These are phyloP conservation scores for Clonostachys chloroleuca DNA, from an alignment of 2,329 filamentous ascomycete species.

Conservation along the genomic window DNA sequence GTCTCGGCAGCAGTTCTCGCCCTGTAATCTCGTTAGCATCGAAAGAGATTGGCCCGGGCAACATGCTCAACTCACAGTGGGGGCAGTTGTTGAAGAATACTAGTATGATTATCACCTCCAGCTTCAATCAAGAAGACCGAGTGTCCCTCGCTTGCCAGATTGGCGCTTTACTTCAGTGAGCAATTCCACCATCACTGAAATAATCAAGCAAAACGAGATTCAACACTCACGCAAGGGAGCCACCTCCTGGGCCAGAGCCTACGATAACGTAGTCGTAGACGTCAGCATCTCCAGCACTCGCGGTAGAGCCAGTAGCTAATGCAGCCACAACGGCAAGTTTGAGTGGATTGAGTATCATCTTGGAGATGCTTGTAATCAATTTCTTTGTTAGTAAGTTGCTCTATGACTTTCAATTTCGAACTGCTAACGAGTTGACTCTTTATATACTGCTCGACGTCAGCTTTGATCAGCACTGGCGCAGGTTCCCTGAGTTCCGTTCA, in stretches of 20 bases:
- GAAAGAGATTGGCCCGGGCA: not conserved
- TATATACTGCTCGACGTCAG: too few species aligned
- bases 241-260: conserved; percentile 2
- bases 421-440: too few species aligned
- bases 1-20: conserved; percentile 2
- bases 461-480: too few species aligned
- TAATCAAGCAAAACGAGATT: not conserved
- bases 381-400: too few species aligned
- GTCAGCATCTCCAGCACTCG: not conserved
- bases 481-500: too few species aligned
- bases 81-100: conserved; percentile 17
- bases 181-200: not conserved
- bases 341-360: too few species aligned
- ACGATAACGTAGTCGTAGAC: conserved; percentile 5
- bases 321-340: too few species aligned
- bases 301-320: too few species aligned
- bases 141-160: conserved; percentile 1
- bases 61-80: not conserved
- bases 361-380: too few species aligned
- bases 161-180: not conserved
- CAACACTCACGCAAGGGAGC: conserved; percentile 2
- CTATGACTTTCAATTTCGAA: too few species aligned
- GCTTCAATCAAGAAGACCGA: conserved; percentile 10
- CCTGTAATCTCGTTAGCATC: not conserved
- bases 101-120: conserved; percentile 12